Percentiles rank a stretch among this genome's conserved stretches.
Conservation (phyloP, 371 early-diverging fungal genomes). For the Saksenaea vasiformis region DNA sequence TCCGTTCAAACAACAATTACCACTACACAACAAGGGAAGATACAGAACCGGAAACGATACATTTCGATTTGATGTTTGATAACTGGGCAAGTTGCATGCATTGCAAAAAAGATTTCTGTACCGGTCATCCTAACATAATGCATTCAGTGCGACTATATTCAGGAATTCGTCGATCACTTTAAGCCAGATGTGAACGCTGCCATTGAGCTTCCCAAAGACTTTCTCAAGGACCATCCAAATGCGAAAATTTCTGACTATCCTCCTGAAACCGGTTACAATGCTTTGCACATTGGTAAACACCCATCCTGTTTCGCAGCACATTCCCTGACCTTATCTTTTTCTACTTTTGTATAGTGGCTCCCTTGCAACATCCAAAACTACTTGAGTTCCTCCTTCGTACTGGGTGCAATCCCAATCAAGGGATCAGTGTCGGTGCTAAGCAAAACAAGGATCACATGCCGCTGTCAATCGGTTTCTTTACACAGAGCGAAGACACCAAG, state of each 20-base stretch:
- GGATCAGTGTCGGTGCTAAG: constrained; percentile 6
- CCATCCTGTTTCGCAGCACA: neutral
- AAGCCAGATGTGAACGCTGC: constrained; percentile 23
- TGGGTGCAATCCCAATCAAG: constrained; percentile 34
- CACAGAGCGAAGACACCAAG: constrained; percentile 10
- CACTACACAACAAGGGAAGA: neutral
- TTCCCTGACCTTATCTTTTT: neutral
- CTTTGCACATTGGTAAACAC: constrained; percentile 48
- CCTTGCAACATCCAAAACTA: constrained; percentile 27
- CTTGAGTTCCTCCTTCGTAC: constrained; percentile 30
- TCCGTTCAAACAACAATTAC: neutral
- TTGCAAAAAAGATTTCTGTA: neutral
- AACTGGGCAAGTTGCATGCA: constrained; percentile 13
- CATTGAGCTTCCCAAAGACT: constrained; percentile 37
- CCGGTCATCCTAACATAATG: neutral
- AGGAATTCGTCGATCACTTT: constrained; percentile 15
- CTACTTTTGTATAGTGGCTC: constrained; percentile 21
- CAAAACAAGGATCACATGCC: constrained; percentile 15
- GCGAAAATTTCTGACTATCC: constrained; percentile 36
- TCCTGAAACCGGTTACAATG: constrained; percentile 41
- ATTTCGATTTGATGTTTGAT: constrained; percentile 21
- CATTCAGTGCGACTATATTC: constrained; percentile 17
- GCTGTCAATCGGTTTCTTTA: constrained; percentile 24
- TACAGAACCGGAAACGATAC: neutral
- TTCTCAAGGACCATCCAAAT: constrained; percentile 30